phyloP scores from a whole-genome alignment of 129 eudicot genomes.

The Arctium minus region DNA sequence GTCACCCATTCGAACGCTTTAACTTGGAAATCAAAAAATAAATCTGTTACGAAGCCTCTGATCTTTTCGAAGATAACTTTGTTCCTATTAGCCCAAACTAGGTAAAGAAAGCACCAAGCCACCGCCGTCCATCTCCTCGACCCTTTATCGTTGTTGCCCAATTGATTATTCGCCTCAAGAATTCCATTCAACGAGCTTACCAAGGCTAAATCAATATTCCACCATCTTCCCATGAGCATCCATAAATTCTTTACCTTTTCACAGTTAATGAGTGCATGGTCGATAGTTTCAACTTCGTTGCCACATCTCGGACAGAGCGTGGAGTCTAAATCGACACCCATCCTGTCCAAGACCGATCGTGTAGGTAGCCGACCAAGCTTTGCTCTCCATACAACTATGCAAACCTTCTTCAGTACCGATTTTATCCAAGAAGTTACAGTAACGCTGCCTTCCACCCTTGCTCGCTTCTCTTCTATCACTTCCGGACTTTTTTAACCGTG shows the following conservation, averaged over 20 bases:
- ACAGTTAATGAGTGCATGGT: not conserved
- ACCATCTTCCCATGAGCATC: not conserved
- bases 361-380: no score
- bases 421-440: no score
- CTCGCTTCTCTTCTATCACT: no score
- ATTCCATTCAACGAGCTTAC: not conserved
- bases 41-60: no score
- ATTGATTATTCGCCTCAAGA: not conserved
- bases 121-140: not conserved
- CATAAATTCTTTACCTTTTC: not conserved
- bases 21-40: not conserved
- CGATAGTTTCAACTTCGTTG: not conserved
- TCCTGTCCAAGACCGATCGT: not conserved
- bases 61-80: no score
- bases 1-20: not conserved
- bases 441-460: no score
- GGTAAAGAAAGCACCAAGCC: not conserved
- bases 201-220: not conserved
- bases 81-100: not conserved
- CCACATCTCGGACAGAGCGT: not conserved
- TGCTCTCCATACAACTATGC: no score
- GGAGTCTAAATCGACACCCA: not conserved
- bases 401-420: no score
- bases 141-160: not conserved
- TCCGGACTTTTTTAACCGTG: no score